phyloP scores from a whole-genome alignment of 2,329 filamentous ascomycete species.

The Botryotinia globosa region DNA sequence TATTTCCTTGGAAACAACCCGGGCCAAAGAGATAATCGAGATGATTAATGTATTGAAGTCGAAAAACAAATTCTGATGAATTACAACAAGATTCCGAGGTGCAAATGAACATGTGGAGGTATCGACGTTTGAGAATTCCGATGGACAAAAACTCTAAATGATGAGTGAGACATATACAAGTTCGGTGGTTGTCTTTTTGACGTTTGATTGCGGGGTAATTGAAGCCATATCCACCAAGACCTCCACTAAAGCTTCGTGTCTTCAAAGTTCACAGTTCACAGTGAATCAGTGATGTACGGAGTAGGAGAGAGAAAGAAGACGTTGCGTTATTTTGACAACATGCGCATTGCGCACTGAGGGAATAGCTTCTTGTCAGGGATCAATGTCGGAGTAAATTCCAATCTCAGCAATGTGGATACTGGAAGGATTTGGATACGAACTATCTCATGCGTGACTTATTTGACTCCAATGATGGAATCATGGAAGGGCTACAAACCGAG shows the following conservation, averaged over 20 bases:
- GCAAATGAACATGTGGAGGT: background rate
- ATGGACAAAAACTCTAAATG: background rate
- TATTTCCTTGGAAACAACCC: background rate
- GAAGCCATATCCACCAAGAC: background rate
- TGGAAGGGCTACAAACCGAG: background rate
- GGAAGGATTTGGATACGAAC: background rate
- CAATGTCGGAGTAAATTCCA: background rate
- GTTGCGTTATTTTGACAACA: conserved; percentile 3
- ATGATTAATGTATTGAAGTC: background rate
- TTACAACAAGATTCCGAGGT: background rate
- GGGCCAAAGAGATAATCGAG: background rate
- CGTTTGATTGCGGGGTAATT: background rate
- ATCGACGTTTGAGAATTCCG: background rate
- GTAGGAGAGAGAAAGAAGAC: background rate
- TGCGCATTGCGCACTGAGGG: background rate
- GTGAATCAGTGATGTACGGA: background rate
- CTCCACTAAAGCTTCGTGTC: conserved; percentile 10
- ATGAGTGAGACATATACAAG: background rate
- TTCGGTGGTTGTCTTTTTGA: background rate
- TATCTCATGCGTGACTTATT: background rate
- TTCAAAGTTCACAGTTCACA: too few relatives aligned
- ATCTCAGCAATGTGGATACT: background rate
- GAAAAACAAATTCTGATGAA: background rate
- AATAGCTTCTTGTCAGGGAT: background rate
- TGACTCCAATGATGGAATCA: background rate